Conservation (phyloP, 306 rosid genomes). For the Bauhinia variegata region DNA sequence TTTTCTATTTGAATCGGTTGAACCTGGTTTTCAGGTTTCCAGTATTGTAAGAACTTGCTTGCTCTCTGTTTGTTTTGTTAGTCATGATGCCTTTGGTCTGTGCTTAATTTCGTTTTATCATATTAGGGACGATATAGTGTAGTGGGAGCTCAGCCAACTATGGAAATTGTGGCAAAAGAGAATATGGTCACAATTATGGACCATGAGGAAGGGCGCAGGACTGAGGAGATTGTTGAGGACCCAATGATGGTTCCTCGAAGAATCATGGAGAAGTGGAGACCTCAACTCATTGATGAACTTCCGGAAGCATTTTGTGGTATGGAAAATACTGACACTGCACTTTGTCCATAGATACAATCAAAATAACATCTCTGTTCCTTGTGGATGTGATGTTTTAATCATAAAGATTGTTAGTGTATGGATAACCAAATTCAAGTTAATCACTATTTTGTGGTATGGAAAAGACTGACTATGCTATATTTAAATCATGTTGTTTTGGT, state of each 20-base stretch:
- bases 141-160: slow-evolving; percentile 89
- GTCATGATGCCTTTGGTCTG: slow-evolving; percentile 14
- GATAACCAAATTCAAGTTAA: neutral
- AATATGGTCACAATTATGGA: slow-evolving; percentile 85
- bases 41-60: slow-evolving; percentile 54
- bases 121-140: slow-evolving; percentile 87
- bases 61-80: neutral
- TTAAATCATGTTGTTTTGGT: neutral
- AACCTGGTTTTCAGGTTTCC: slow-evolving; percentile 75
- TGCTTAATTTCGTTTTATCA: slow-evolving; percentile 11
- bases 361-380: neutral
- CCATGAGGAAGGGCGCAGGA: slow-evolving; percentile 68
- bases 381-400: neutral
- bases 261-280: slow-evolving; percentile 80
- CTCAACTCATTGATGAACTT: slow-evolving; percentile 83
- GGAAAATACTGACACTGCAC: slow-evolving; percentile 6
- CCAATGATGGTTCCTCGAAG: slow-evolving; percentile 82
- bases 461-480: neutral
- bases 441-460: slow-evolving; percentile 83
- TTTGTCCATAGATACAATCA: neutral
- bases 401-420: neutral
- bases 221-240: slow-evolving; percentile 75
- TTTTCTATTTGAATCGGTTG: slow-evolving; percentile 86
- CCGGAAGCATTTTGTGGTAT: slow-evolving; percentile 97
- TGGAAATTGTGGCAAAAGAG: slow-evolving; percentile 93